These are phyloP conservation scores for Talaromyces wortmannii DNA, from an alignment of 495 filamentous ascomycete genomes.

Conservation along the genomic window DNA sequence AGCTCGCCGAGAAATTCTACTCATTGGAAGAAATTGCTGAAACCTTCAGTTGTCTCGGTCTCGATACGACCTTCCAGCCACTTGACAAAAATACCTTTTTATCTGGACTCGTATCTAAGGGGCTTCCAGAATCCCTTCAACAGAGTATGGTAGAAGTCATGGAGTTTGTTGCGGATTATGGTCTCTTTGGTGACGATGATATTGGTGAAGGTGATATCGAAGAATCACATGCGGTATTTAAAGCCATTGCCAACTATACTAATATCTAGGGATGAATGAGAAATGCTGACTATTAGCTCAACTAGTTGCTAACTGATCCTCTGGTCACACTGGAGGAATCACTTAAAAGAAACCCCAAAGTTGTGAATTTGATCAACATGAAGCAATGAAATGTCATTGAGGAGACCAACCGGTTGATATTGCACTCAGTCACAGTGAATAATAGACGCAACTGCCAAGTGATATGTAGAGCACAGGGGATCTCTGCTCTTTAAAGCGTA, in stretches of 20 bases:
- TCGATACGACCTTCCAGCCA: not conserved
- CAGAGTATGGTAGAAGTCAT: not conserved
- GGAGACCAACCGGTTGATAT: no score
- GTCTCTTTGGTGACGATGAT: not conserved
- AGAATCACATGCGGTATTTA: not conserved
- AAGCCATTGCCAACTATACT: no score
- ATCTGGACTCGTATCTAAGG: conserved; percentile 1
- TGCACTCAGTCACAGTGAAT: no score
- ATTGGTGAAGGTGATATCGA: not conserved
- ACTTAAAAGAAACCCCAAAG: no score
- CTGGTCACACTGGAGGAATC: no score
- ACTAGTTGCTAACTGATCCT: not conserved
- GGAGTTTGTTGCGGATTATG: not conserved
- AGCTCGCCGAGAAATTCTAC: conserved; percentile 1
- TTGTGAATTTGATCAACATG: no score
- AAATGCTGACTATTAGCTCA: not conserved
- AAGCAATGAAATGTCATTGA: no score
- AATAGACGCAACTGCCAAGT: no score
- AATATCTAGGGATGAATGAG: not conserved
- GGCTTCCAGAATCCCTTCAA: not conserved
- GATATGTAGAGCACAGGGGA: no score
- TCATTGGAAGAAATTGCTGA: not conserved
- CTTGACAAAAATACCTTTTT: not conserved
- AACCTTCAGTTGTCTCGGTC: not conserved
- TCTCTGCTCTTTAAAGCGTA: no score